These are phyloP conservation scores for Lablab purpureus DNA, from an alignment of 306 rosid species.

Conservation along the genomic window DNA sequence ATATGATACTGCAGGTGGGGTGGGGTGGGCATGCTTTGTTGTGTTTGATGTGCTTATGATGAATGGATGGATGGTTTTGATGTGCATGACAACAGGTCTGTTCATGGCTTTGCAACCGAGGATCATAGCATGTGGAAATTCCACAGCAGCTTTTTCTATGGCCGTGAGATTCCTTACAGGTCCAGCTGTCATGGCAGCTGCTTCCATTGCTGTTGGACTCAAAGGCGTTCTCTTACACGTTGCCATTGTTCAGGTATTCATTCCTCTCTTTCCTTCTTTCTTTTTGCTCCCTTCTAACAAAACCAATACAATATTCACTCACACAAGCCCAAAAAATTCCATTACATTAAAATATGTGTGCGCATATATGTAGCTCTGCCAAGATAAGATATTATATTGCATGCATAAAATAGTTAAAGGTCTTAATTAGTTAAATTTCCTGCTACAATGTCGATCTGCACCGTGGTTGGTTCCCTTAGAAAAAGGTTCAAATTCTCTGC, in stretches of 20 bases:
- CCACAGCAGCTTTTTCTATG: constrained; percentile 88
- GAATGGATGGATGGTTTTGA: background rate
- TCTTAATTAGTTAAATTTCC: constrained; percentile 4
- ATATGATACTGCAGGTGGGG: too few species aligned
- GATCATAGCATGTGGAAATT: constrained; percentile 98
- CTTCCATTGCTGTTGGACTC: constrained; percentile 96
- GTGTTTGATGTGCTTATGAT: background rate
- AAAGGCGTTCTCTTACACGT: constrained; percentile 83
- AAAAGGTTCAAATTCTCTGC: background rate
- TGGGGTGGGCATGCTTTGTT: constrained; percentile 40
- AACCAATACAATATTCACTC: constrained; percentile 45
- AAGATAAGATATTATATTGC: constrained; percentile 52
- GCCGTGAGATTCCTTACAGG: constrained; percentile 98
- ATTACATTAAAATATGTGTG: background rate
- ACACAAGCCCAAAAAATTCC: constrained; percentile 38
- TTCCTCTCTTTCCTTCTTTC: constrained; percentile 8
- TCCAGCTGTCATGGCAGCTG: constrained; percentile 98
- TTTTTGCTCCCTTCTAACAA: constrained; percentile 55
- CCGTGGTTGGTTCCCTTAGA: constrained; percentile 5
- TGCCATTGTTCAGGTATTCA: constrained; percentile 87
- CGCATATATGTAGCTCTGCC: background rate
- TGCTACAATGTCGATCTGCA: background rate
- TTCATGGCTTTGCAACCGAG: constrained; percentile 99
- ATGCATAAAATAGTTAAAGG: background rate
- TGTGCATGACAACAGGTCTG: constrained; percentile 72